Base-by-base conservation (phyloP, 2,329 filamentous ascomycete genomes). In the Periconia sp. region DNA sequence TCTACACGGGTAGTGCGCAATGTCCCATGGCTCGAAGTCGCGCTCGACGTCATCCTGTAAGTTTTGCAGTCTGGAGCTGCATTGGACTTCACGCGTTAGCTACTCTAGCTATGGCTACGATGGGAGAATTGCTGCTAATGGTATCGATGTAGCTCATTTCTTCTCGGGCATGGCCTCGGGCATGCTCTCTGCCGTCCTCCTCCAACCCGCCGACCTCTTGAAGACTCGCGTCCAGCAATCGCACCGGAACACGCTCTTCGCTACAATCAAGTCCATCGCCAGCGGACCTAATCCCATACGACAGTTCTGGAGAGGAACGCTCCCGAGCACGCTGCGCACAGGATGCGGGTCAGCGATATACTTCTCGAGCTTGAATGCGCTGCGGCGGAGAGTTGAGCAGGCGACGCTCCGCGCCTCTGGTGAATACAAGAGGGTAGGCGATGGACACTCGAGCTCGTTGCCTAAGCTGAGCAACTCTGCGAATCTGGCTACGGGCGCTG, bases 141-240 rank as follows among this genome's bases (percentile, higher is more conserved):
- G 4, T 11, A 4, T 9, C 22, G 19, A n/a, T n/a, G n/a, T 42
- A 70, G 68, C 89, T 69, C 94, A 97, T 74, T 95, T 97, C 70
- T 73, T 86, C 56, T 92, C 92, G 52, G 94, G 94, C 51, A 82
- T 97, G 42, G 83, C 84, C 62, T 96, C 92, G 6, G 94, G 94
- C 60, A 80, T 95, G 36, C 82, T 89, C 53, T 94, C 91, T 38
- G 92, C 94, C 41, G 85, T 95, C 46, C 84, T 97, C 41, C 82
- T 99, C 12, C 94, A 99, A 71, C 94, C 94, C 18, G 88, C 94
- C 62, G 94, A 99, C 73, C 85, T 99, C 4, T 84, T 99, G 67
- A 99, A 99, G 73, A 99, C 94, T 21, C 87, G 94, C 33, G 86
- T 97, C 28, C 94, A 99, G 68, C 94, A 97, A 71, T 89, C 89